Base-by-base conservation (phyloP, 1,284 basidiomycete species). In the Pulveroboletus sp. region DNA sequence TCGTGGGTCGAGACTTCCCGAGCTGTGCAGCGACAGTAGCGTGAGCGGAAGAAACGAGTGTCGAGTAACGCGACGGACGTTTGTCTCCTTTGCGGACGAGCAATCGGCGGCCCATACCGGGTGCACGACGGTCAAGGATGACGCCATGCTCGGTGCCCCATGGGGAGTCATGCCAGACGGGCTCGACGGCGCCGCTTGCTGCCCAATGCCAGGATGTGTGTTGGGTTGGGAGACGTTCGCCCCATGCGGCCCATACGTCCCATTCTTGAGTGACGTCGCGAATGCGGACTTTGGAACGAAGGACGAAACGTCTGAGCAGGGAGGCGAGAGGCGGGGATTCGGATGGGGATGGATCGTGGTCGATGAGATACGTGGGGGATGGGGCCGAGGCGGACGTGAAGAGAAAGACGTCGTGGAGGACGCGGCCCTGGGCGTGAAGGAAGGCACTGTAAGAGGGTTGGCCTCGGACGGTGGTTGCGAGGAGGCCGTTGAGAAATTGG, bases 381-480 rank as follows among this genome's bases (percentile, higher is more conserved):
- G 73, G 75, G 60, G 64, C 60, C 42, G 76, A 77, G 36, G 78
- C 77, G 65, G 78, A 77, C 39, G 88, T 86, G 71, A 94, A 92
- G 55, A 96, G 78, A 73, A 98, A 94, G 40, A 89, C 78, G 71
- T 98, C 94, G 67, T 95, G 88, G 35, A 98, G 78, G 29, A 98
- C 86, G 66, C 96, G 84, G 42, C 97, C 97, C 91, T 94, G 92
- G 38, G 95, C 91, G 67, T 94, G 91, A 29, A 98, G 77, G 67
- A 98, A 88, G 1, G 87, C 86, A 28, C 90, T 86, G 70, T 89
- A 98, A 60, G 86, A 80, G 6, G 87, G 86, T 38, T 77, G 74
- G 28, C 74, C 72, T 4, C 76, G 81, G 49, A 89, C 82, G 64
- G 78, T 84, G 68, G 77, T 83, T 40, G 88, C 81, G 45, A 96